A percentile compares a stretch with the other conserved stretches of the same genome.
phyloP scores from a whole-genome alignment of 495 filamentous ascomycete genomes.

The Neurospora sp. region DNA sequence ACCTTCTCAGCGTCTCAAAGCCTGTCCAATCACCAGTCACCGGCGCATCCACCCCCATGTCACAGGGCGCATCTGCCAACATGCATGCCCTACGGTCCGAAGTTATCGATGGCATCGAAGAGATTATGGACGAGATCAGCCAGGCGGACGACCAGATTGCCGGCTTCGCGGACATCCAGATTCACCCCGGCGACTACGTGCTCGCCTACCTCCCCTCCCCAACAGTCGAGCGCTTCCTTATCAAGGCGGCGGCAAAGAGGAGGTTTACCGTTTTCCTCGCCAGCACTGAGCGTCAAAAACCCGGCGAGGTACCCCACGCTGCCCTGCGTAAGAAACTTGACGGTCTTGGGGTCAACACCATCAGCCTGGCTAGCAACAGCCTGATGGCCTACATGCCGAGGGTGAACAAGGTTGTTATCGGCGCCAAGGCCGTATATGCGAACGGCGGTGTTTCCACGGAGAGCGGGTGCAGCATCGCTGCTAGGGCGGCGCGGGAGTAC shows the following conservation, averaged over 20 bases:
- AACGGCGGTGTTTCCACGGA: constrained; percentile 77
- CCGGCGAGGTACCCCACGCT: constrained; percentile 28
- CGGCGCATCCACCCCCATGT: constrained; percentile 35
- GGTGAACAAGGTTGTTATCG: constrained; percentile 88
- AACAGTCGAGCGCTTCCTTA: constrained; percentile 76
- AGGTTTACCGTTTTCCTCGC: constrained; percentile 82
- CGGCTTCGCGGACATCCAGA: constrained; percentile 73
- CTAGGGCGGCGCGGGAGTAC: constrained; percentile 70
- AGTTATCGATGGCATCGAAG: constrained; percentile 76
- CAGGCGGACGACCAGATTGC: constrained; percentile 87
- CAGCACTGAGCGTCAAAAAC: constrained; percentile 25
- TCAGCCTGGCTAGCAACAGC: constrained; percentile 72
- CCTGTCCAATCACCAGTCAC: constrained; percentile 23
- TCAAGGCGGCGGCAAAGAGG: constrained; percentile 72
- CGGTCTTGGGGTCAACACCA: constrained; percentile 64
- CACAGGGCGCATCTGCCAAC: constrained; percentile 24
- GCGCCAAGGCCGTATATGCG: constrained; percentile 73
- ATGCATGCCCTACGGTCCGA: constrained; percentile 66
- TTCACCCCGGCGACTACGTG: constrained; percentile 82
- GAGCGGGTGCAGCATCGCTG: constrained; percentile 66
- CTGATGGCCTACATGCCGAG: constrained; percentile 86
- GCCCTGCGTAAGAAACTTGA: constrained; percentile 67
- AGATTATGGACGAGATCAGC: constrained; percentile 83
- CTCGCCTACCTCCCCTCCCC: constrained; percentile 71
- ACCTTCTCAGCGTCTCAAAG: constrained; percentile 45